Conservation (phyloP, 2,329 filamentous ascomycete species). For the Cordyceps javanica region DNA sequence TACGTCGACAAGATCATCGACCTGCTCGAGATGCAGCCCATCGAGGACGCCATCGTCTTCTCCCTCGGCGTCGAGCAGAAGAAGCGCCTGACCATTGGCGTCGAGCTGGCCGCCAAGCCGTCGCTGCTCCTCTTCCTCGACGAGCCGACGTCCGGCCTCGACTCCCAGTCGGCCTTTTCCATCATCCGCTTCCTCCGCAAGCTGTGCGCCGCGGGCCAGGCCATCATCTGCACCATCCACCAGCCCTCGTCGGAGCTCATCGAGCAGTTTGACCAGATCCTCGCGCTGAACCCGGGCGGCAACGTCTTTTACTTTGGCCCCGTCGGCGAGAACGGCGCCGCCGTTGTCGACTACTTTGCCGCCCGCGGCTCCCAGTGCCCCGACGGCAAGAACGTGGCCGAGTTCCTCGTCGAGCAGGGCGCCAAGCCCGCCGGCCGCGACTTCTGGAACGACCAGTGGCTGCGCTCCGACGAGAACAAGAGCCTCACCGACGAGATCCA, state of each 20-base stretch:
- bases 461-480: slow-evolving; percentile 54
- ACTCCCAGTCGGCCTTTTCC: slow-evolving; percentile 53
- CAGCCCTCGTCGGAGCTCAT: slow-evolving; percentile 53
- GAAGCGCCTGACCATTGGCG: slow-evolving; percentile 50
- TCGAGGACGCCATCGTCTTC: slow-evolving; percentile 57
- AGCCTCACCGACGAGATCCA: slow-evolving; percentile 59
- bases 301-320: slow-evolving; percentile 49
- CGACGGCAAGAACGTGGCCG: slow-evolving; percentile 43
- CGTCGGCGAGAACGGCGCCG: slow-evolving; percentile 42
- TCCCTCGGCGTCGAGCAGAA: slow-evolving; percentile 57
- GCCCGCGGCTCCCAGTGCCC: slow-evolving; percentile 61
- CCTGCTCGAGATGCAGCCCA: slow-evolving; percentile 60
- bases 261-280: slow-evolving; percentile 49
- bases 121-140: slow-evolving; percentile 60
- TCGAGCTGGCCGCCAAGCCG: slow-evolving; percentile 51
- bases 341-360: slow-evolving; percentile 47
- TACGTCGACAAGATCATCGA: slow-evolving; percentile 66
- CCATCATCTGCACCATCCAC: slow-evolving; percentile 55
- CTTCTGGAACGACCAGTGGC: slow-evolving; percentile 72
- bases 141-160: slow-evolving; percentile 53
- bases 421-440: slow-evolving; percentile 31
- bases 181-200: slow-evolving; percentile 57
- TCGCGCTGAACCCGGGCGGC: slow-evolving; percentile 48
- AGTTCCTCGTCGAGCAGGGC: slow-evolving; percentile 43
- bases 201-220: slow-evolving; percentile 53